These are phyloP conservation scores for Suillus alpinus DNA, from an alignment of 768 basidiomycete species.

Conservation along the genomic window DNA sequence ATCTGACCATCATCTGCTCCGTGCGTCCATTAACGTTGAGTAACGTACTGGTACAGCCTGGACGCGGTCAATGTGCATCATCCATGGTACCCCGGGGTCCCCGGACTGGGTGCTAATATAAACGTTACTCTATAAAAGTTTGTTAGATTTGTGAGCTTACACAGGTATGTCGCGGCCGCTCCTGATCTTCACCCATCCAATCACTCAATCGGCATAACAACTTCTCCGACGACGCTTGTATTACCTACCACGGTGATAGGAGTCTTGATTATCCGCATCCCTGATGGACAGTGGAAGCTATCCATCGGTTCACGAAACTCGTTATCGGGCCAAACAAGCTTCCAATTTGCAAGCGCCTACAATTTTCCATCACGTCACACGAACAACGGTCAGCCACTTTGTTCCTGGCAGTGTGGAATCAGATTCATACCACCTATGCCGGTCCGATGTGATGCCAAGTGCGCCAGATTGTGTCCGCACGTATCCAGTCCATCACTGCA, in stretches of 20 bases:
- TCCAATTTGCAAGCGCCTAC: background rate
- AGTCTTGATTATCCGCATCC: too few species aligned
- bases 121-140: too few species aligned
- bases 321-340: background rate
- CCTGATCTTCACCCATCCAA: background rate
- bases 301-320: background rate
- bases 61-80: too few species aligned
- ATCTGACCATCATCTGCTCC: too few species aligned
- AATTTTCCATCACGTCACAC: background rate
- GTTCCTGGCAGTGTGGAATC: background rate
- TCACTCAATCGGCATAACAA: background rate
- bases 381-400: background rate
- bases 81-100: too few species aligned
- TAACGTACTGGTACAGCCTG: too few species aligned
- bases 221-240: background rate
- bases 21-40: too few species aligned
- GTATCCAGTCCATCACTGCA: background rate
- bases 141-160: conserved; percentile 6
- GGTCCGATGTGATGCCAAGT: background rate
- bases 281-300: background rate
- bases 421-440: background rate
- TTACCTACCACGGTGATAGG: too few species aligned
- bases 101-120: too few species aligned
- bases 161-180: background rate
- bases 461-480: background rate